These are phyloP conservation scores for Mycena alexandri DNA, from an alignment of 768 basidiomycete genomes.

Conservation along the genomic window DNA sequence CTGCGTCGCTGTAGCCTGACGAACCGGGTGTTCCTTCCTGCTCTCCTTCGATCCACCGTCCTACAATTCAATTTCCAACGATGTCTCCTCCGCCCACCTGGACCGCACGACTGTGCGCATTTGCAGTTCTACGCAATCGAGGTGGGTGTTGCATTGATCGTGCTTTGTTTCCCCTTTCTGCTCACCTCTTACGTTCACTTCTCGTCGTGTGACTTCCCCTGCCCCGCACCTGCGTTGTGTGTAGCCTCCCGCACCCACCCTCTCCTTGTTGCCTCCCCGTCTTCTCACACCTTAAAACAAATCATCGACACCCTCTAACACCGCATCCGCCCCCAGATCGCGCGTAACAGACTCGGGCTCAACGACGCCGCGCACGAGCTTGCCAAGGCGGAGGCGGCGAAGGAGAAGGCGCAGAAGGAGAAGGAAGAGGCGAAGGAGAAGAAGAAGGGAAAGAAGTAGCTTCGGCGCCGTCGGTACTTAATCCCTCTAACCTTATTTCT, in stretches of 20 bases:
- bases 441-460: conserved; percentile 31
- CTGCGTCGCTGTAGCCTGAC: no score
- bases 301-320: not conserved
- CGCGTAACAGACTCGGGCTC: conserved; percentile 90
- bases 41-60: no score
- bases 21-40: no score
- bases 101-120: no score
- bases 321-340: conserved; percentile 72
- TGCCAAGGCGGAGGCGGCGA: conserved; percentile 78
- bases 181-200: no score
- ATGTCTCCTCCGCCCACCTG: no score
- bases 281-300: no score
- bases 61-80: no score
- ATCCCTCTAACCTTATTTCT: not conserved
- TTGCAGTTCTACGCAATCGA: conserved; percentile 92
- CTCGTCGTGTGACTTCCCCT: no score
- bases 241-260: not conserved
- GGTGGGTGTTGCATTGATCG: conserved; percentile 53
- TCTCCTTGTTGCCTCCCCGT: not conserved
- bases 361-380: conserved; percentile 89
- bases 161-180: conserved; percentile 2
- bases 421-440: conserved; percentile 46
- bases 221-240: no score
- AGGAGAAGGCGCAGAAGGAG: conserved; percentile 72
- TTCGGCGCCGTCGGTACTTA: no score